Conservation (phyloP, 1,139 yeast genomes). For the Geotrichum australiense region DNA sequence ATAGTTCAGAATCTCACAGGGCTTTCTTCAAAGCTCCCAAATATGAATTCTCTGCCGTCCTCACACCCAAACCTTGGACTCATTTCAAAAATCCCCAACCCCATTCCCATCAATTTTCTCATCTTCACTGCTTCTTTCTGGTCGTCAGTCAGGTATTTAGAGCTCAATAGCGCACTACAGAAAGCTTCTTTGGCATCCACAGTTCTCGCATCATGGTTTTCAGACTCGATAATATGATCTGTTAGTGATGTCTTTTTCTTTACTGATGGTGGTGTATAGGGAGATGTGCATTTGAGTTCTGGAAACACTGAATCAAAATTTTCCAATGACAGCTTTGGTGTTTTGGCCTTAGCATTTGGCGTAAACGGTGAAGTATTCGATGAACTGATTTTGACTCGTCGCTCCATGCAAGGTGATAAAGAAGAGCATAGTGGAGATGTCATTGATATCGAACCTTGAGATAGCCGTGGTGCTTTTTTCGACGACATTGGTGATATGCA, state of each 20-base stretch:
- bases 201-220: not conserved
- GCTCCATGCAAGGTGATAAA: conserved; percentile 3
- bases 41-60: conserved; percentile 9
- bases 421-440: conserved; percentile 6
- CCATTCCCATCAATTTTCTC: not conserved
- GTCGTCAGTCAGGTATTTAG: not conserved
- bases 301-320: conserved; percentile 12
- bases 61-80: not conserved
- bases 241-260: not conserved
- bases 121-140: not conserved
- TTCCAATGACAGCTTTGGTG: not conserved
- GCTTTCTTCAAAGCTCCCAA: conserved; percentile 9
- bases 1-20: conserved; percentile 5
- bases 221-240: not conserved
- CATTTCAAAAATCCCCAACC: conserved; percentile 1
- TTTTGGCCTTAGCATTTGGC: not conserved
- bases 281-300: conserved; percentile 6
- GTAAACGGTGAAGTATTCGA: conserved; percentile 5
- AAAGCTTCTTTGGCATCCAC: conserved; percentile 7
- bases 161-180: conserved; percentile 3
- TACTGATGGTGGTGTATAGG: not conserved
- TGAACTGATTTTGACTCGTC: not conserved
- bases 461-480: too few species aligned
- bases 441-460: too few species aligned
- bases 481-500: too few species aligned